Conservation (phyloP, 148 eudicot species). For the Hydrangea macrophylla region DNA sequence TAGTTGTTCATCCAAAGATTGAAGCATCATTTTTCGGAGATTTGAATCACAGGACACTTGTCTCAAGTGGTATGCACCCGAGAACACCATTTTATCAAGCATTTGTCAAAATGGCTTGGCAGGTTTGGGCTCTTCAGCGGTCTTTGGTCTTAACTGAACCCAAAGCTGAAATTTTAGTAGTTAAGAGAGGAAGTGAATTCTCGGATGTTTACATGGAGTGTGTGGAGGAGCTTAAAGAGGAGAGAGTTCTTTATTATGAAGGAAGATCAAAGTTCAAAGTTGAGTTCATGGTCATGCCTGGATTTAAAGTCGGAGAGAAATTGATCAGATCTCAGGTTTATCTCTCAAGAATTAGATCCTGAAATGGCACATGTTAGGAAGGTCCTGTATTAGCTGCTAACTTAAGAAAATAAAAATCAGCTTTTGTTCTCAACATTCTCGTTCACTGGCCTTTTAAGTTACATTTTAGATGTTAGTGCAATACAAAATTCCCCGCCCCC, state of each 20-base stretch:
- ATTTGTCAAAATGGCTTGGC: conserved; percentile 48
- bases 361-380: background rate
- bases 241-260: conserved; percentile 3
- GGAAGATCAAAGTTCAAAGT: conserved; percentile 29
- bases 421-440: background rate
- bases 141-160: conserved; percentile 24
- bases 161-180: conserved; percentile 34
- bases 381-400: background rate
- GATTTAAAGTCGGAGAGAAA: conserved; percentile 38
- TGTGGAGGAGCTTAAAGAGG: conserved; percentile 29
- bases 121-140: conserved; percentile 44
- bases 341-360: conserved; percentile 18
- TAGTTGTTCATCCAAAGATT: conserved; percentile 49
- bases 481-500: no score
- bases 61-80: conserved; percentile 42
- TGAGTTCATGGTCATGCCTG: conserved; percentile 60
- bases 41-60: conserved; percentile 46
- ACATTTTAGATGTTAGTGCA: background rate
- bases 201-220: conserved; percentile 44
- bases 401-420: background rate
- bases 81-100: conserved; percentile 44
- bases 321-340: conserved; percentile 43
- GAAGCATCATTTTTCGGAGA: conserved; percentile 57
- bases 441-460: background rate
- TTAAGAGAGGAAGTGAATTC: conserved; percentile 39